Conservation (phyloP, 2,329 filamentous ascomycete genomes). For the Fusarium nisikadoi region DNA sequence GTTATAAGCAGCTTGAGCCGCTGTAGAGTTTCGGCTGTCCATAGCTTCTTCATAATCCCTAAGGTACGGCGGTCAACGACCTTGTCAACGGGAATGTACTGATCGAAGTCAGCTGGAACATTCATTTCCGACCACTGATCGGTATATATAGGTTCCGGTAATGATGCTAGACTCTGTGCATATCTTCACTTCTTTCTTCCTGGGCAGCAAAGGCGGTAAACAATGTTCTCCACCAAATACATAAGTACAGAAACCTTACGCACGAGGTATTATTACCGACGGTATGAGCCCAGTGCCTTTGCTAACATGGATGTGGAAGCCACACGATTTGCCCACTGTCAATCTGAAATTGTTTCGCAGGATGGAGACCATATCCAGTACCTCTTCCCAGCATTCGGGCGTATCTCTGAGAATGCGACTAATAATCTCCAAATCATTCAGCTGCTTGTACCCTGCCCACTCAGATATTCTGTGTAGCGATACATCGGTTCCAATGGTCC, state of each 20-base stretch:
- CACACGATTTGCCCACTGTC: slow-evolving; percentile 3
- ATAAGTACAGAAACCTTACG: slow-evolving; percentile 25
- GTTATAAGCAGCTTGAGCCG: not conserved
- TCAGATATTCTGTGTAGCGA: not conserved
- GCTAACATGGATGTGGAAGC: slow-evolving; percentile 32
- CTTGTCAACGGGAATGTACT: slow-evolving; percentile 3
- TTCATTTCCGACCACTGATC: not conserved
- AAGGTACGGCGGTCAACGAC: not conserved
- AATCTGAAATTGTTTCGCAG: slow-evolving; percentile 28
- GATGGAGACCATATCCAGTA: slow-evolving; percentile 24
- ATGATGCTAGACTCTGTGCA: not conserved
- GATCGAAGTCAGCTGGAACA: slow-evolving; percentile 14
- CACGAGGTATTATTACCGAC: not conserved
- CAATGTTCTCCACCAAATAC: slow-evolving; percentile 25
- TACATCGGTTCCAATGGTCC: slow-evolving; percentile 13
- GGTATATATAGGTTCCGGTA: not conserved
- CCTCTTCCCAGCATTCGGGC: slow-evolving; percentile 24
- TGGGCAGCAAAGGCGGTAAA: slow-evolving; percentile 27
- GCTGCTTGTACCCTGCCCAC: slow-evolving; percentile 17
- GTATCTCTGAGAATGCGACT: slow-evolving; percentile 24
- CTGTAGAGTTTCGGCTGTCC: not conserved
- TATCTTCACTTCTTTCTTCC: not conserved
- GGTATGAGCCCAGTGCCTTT: slow-evolving; percentile 19
- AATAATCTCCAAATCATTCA: slow-evolving; percentile 24
- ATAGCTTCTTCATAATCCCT: slow-evolving; percentile 14